Evolutionary conservation across 2,329 filamentous ascomycete genomes (phyloP), one percentile per base, ranked within the genome.

Genomic region (Mollisiaceae sp.): DNA sequence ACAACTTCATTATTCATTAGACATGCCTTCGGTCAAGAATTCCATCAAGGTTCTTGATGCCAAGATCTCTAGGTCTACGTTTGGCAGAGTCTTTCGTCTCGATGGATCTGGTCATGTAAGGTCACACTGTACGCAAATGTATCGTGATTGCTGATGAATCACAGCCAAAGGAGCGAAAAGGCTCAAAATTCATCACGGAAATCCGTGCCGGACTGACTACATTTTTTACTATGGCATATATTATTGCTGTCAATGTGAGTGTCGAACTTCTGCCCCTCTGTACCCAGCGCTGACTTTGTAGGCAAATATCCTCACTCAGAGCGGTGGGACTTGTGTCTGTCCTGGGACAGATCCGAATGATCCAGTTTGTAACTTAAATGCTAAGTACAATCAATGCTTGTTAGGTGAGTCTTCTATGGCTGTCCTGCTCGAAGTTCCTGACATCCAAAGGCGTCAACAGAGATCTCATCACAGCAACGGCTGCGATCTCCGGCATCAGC

Each of bases 391-490:
- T 60, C 67, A 78, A 41, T 83, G 82, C 67, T 73, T 81, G 39
- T 77, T 81, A 59, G 71, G 73, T 76, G 65, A 50, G 67, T 55
- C 3, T 15, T 32, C 35, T 22, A 45, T 9, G 27, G 47, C 4
- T 18, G 5, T 14, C 1, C 12, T 4, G 12, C 24, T 32, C n/a
- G 24, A 54, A 3, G 3, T 35, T 18, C 43, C 65, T 70, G n/a
- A 71, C 32, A 52, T 45, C 5, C 39, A 1, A 62, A 83, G 88
- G 82, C 54, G 78, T 96, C 67, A 89, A 91, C 70, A 86, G 90
- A 38, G 92, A 96, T 76, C 80, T 95, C 20, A 88, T 95, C 64
- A 96, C 92, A 1, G 91, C 91, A 3, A 96, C 93, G 0, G 90
- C 92, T n/a, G 91, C 91, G 11, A 86, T 95, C 60, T 83, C 91